These are phyloP conservation scores for Incumbomyces lentus DNA, from an alignment of 2,329 filamentous ascomycete genomes.

Conservation along the genomic window DNA sequence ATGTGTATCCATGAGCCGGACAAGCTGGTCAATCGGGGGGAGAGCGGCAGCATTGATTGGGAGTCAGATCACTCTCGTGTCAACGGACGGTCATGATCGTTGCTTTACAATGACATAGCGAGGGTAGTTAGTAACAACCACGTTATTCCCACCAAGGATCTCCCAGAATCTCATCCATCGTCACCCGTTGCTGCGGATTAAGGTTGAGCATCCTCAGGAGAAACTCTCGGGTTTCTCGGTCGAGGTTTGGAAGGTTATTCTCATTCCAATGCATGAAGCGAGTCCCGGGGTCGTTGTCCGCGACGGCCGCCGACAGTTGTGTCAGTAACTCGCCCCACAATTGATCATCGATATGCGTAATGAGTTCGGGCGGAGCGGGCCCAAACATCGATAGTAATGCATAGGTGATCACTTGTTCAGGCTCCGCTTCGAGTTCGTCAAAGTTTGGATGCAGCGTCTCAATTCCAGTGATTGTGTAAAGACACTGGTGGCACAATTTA, in stretches of 20 bases:
- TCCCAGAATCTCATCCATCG: constrained; percentile 15
- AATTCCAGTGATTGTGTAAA: constrained; percentile 21
- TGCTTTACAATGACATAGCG: no score
- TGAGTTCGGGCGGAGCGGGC: constrained; percentile 21
- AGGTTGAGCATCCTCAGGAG: no score
- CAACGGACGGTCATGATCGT: no score
- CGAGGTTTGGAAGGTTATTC: constrained; percentile 23
- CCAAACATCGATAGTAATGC: constrained; percentile 22
- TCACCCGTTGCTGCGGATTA: constrained; percentile 16
- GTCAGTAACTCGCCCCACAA: constrained; percentile 12
- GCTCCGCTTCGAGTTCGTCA: constrained; percentile 19
- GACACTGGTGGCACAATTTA: constrained; percentile 12
- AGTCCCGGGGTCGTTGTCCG: constrained; percentile 6
- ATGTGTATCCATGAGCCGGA: no score
- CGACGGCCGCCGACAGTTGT: not conserved
- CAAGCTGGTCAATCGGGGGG: no score
- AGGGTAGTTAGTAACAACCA: no score
- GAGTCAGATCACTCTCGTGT: no score
- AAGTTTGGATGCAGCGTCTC: constrained; percentile 22
- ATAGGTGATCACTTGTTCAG: constrained; percentile 22
- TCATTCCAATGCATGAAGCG: constrained; percentile 23
- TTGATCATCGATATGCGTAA: constrained; percentile 23
- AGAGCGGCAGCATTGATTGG: no score
- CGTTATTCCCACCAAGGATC: constrained; percentile 15
- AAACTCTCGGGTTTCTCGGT: constrained; percentile 11